A percentile compares a stretch with the other conserved stretches of the same genome.
Evolutionary conservation across 225 moss, liverwort and hornwort species (phyloP).

Genomic region (Anthoceros angustus): DNA sequence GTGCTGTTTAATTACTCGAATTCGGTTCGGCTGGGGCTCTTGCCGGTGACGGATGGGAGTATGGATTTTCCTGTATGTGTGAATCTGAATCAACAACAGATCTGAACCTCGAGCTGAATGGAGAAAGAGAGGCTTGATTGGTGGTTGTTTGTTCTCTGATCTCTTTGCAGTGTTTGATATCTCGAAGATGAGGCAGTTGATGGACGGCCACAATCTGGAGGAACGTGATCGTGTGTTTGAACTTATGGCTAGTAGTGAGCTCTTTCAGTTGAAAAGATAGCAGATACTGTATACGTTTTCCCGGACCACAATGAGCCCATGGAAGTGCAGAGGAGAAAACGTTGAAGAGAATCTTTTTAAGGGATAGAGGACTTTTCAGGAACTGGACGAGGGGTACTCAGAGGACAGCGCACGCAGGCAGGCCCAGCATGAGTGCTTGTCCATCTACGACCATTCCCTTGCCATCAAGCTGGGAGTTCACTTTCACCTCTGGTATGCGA

Average conservation of each 20-base stretch:
- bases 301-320: slow-evolving; percentile 31
- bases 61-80: no score
- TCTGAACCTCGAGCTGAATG: neutral
- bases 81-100: neutral
- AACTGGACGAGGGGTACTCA: slow-evolving; percentile 27
- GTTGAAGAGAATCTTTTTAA: slow-evolving; percentile 34
- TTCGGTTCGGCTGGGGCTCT: no score
- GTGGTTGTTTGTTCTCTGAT: slow-evolving; percentile 8
- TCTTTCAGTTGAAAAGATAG: slow-evolving; percentile 47
- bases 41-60: neutral
- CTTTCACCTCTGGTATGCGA: slow-evolving; percentile 43
- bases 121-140: neutral
- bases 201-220: slow-evolving; percentile 62
- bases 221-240: slow-evolving; percentile 30
- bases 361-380: slow-evolving; percentile 33
- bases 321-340: slow-evolving; percentile 42
- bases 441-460: slow-evolving; percentile 56
- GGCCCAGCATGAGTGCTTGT: slow-evolving; percentile 46
- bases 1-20: neutral
- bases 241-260: slow-evolving; percentile 34
- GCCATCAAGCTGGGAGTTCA: slow-evolving; percentile 61
- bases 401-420: slow-evolving; percentile 27
- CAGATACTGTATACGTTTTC: slow-evolving; percentile 33
- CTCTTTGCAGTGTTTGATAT: slow-evolving; percentile 34
- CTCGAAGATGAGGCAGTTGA: slow-evolving; percentile 33